Conservation (phyloP, 2,329 filamentous ascomycete species). For the Phaeosphaeria sp. region DNA sequence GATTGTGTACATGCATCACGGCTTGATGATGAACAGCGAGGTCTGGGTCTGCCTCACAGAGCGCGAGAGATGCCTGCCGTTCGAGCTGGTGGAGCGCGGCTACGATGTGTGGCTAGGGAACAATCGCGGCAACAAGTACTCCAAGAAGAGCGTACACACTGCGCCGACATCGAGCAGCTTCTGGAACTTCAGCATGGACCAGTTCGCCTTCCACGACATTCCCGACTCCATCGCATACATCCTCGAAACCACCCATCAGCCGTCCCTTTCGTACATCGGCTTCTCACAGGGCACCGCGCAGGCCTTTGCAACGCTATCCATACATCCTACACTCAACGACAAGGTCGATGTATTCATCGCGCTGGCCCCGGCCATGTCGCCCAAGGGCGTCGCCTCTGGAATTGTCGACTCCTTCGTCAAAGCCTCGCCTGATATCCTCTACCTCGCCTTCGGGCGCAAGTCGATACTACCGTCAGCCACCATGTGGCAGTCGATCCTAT, state of each 20-base stretch:
- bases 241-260: constrained; percentile 79
- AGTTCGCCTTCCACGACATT: constrained; percentile 97
- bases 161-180: constrained; percentile 80
- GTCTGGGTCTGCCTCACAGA: constrained; percentile 96
- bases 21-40: constrained; percentile 97
- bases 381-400: constrained; percentile 85
- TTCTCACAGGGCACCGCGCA: constrained; percentile 98
- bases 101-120: constrained; percentile 99
- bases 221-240: constrained; percentile 94
- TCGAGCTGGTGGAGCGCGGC: constrained; percentile 85
- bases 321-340: constrained; percentile 89
- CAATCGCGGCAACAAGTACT: constrained; percentile 98
- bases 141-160: constrained; percentile 84
- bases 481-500: constrained; percentile 96
- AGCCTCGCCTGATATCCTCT: constrained; percentile 89
- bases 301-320: constrained; percentile 90
- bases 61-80: constrained; percentile 83
- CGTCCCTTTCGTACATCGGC: constrained; percentile 91
- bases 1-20: constrained; percentile 93
- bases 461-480: constrained; percentile 91
- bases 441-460: constrained; percentile 88
- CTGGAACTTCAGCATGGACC: constrained; percentile 98
- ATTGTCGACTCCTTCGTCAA: constrained; percentile 94
- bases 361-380: constrained; percentile 94
- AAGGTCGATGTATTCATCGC: constrained; percentile 97